Evolutionary conservation across 2,329 filamentous ascomycete genomes (phyloP).

Genomic region (Acrocalymma vagum): DNA sequence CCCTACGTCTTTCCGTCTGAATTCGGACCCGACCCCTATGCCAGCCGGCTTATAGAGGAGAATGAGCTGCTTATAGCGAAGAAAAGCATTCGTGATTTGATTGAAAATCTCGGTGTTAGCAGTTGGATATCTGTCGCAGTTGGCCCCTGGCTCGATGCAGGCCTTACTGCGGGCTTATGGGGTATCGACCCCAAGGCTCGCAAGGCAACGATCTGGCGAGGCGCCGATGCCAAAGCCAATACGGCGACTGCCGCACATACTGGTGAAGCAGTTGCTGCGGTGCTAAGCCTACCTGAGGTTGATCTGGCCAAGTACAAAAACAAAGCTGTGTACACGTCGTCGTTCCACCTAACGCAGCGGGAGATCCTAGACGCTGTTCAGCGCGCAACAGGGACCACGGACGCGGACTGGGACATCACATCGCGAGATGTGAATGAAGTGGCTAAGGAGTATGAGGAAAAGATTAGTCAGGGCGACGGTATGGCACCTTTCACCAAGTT

Average conservation of each 20-base stretch:
- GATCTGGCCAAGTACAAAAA: slow-evolving; percentile 24
- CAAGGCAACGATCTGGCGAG: slow-evolving; percentile 8
- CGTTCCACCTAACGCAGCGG: slow-evolving; percentile 31
- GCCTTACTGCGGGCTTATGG: slow-evolving; percentile 4
- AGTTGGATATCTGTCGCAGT: slow-evolving; percentile 10
- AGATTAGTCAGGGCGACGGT: slow-evolving; percentile 53
- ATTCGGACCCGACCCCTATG: slow-evolving; percentile 11
- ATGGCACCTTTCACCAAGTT: slow-evolving; percentile 52
- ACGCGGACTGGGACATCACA: slow-evolving; percentile 48
- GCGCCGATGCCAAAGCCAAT: slow-evolving; percentile 7
- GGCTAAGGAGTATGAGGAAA: slow-evolving; percentile 56
- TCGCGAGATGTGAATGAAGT: slow-evolving; percentile 57
- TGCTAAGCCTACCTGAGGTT: slow-evolving; percentile 10
- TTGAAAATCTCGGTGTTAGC: slow-evolving; percentile 9
- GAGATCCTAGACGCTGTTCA: slow-evolving; percentile 10
- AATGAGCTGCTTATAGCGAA: slow-evolving; percentile 7
- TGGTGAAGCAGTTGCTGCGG: slow-evolving; percentile 1
- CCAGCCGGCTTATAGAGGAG: background rate
- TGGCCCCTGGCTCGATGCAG: slow-evolving; percentile 15
- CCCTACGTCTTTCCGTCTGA: slow-evolving; percentile 11
- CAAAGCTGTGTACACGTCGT: slow-evolving; percentile 37
- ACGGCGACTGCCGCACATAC: slow-evolving; percentile 10
- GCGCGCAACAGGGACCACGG: slow-evolving; percentile 8
- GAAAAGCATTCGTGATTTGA: slow-evolving; percentile 13
- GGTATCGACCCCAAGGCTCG: slow-evolving; percentile 6